These are phyloP conservation scores for Dalbergia oliveri DNA, from an alignment of 306 rosid genomes.

Conservation along the genomic window DNA sequence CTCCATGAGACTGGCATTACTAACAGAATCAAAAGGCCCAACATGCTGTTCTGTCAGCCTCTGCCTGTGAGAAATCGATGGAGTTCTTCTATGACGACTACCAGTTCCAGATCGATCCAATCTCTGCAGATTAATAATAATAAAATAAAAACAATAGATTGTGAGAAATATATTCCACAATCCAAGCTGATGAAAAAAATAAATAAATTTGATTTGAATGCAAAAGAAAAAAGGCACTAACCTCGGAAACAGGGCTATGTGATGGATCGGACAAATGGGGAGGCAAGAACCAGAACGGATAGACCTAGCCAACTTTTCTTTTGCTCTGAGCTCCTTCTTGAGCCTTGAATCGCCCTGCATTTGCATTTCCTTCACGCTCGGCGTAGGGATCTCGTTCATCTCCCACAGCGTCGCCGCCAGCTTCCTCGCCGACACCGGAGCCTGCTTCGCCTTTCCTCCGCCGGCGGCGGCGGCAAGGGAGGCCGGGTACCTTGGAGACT, in stretches of 20 bases:
- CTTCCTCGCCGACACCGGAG: conserved; percentile 95
- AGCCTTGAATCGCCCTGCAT: conserved; percentile 53
- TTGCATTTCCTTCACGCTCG: conserved; percentile 63
- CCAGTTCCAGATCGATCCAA: conserved; percentile 93
- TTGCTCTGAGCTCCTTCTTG: conserved; percentile 70
- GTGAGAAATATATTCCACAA: not conserved
- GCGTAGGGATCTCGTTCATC: conserved; percentile 97
- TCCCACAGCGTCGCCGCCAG: conserved; percentile 99
- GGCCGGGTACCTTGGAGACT: conserved; percentile 69
- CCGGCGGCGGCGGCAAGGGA: conserved; percentile 48
- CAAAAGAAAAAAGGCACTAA: not conserved
- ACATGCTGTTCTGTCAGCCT: conserved; percentile 66
- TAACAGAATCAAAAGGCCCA: conserved; percentile 72
- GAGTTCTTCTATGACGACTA: conserved; percentile 76
- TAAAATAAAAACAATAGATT: not conserved
- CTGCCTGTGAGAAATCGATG: conserved; percentile 72
- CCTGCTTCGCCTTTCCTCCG: conserved; percentile 53
- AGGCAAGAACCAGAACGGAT: conserved; percentile 88
- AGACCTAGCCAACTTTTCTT: conserved; percentile 76
- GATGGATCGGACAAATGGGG: conserved; percentile 99
- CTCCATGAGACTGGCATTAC: conserved; percentile 96
- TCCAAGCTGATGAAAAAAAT: not conserved
- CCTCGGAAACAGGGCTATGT: conserved; percentile 96
- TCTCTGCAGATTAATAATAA: conserved; percentile 64
- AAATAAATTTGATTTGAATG: not conserved